Evolutionary conservation across 2,329 filamentous ascomycete species (phyloP), one percentile per base, ranked within the genome.

Genomic region (Cladophialophora bantiana): DNA sequence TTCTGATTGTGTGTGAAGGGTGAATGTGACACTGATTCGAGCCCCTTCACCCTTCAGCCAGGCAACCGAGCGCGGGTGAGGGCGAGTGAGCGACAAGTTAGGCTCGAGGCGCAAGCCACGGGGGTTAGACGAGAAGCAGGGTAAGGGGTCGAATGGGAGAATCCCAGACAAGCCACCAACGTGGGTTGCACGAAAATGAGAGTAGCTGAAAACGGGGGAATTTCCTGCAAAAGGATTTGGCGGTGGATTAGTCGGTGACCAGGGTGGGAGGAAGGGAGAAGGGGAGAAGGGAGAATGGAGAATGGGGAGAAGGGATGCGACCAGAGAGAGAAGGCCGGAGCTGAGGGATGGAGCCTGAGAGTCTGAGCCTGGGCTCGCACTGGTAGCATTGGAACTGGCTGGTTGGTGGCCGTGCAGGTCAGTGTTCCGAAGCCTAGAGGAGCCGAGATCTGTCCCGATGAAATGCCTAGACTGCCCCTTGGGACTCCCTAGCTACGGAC

Each of bases 81-180:
- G 53, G 20, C 48, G 32, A 26, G 26, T 26, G 26, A 64, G 42
- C 35, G 62, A 53, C 60, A 58, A 54, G 59, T 40, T 61, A 56
- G 63, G 57, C 53, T 54, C 42, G 45, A 58, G 64, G 58, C 58
- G 59, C 58, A 62, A 57, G 64, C 64, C 64, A 66, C 59, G 59
- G 64, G 64, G 59, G 35, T 54, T 52, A 32, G 36, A 35, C 59
- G 50, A 62, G 26, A 20, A 52, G 26, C 59, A 32, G 31, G 55
- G 38, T n/a, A 42, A n/a, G 58, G 32, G 34, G 42, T 38, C 59
- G 26, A 53, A 61, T 61, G 59, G 59, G 59, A 52, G 52, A 53
- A 53, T 52, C 42, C 45, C 59, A 61, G 20, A 53, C 42, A 53
- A 61, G 34, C 59, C 59, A 52, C 48, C n/a, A 52, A 61, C 45